Base-by-base conservation (phyloP, 441 rosid species). In the Gossypium schwendimanii region DNA sequence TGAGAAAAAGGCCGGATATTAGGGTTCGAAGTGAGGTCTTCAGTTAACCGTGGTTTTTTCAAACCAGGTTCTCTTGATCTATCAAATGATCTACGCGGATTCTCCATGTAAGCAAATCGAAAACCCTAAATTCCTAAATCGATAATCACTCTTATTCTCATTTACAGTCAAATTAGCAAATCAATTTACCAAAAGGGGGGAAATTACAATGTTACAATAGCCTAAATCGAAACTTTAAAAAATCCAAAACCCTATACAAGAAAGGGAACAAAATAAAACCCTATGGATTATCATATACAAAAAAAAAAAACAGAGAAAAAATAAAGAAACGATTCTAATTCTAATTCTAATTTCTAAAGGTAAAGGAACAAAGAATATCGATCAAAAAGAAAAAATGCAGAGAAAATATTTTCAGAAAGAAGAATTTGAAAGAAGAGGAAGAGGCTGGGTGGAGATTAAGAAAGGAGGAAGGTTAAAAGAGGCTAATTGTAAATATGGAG, bases 51-150 rank as follows among this genome's bases (percentile, higher is more conserved):
- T 1, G 91, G 88, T 41, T 82, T 90, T 87, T 90, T 90, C 17
- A 86, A 76, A 0, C 83, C 92, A 17, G 84, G 87, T 59, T 94
- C 98, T 78, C 96, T 82, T 61, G 96, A 87, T 90, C 96, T 89
- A 75, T 95, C 93, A 77, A 88, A 89, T 2, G 98, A 64, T 73
- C 88, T 82, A 74, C 98, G 96, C 26, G 87, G 69, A 81, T 91
- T 87, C 81, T 91, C 97, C 98, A 94, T 93, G 63, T 14, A 71
- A 20, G 67, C 62, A 71, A 73, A 62, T 18, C 36, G 2, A 21
- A 14, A 68, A 78, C 83, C 77, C 82, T 75, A 79, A 69, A 71
- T 66, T 74, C 53, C 63, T 24, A 36, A 53, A n/a, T 24, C 62
- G 15, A 60, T 47, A 26, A 47, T 72, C 63, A 77, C 18, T 24